Percentiles rank a stretch among this genome's conserved stretches.
These are phyloP conservation scores for Penicillium rolfsii DNA, from an alignment of 2,329 filamentous ascomycete species.

Conservation along the genomic window DNA sequence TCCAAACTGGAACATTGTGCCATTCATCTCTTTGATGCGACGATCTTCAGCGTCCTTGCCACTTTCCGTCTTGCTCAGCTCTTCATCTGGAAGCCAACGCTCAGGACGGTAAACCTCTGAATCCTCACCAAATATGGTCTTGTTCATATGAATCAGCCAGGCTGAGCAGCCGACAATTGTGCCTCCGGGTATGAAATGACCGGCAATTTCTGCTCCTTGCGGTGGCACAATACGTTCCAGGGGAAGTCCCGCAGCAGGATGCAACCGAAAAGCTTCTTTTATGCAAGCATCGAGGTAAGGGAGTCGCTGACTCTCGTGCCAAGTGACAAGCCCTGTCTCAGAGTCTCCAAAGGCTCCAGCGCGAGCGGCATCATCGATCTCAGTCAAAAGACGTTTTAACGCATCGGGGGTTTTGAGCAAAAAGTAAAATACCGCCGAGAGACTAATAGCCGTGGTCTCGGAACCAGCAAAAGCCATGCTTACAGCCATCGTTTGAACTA, in stretches of 20 bases:
- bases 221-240: conserved; percentile 72
- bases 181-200: conserved; percentile 22
- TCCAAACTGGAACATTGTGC: conserved; percentile 25
- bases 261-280: conserved; percentile 70
- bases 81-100: conserved; percentile 19
- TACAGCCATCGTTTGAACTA: conserved; percentile 35
- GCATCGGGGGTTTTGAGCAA: conserved; percentile 64
- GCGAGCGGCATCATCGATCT: conserved; percentile 61
- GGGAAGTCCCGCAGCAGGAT: conserved; percentile 72
- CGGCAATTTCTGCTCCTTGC: conserved; percentile 15
- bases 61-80: conserved; percentile 5
- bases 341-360: conserved; percentile 47
- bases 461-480: conserved; percentile 65
- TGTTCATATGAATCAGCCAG: conserved; percentile 72
- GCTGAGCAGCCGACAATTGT: conserved; percentile 72
- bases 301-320: conserved; percentile 69
- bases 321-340: conserved; percentile 60
- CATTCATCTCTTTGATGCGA: conserved; percentile 21
- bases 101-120: conserved; percentile 57
- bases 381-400: conserved; percentile 47
- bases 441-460: conserved; percentile 77
- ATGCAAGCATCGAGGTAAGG: conserved; percentile 61
- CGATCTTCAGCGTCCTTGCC: conserved; percentile 3
- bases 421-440: conserved; percentile 74
- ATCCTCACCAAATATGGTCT: conserved; percentile 70